A percentile compares a stretch with the other conserved stretches of the same genome.
phyloP scores from a whole-genome alignment of 2,329 filamentous ascomycete species.

The Helotiales sp. region DNA sequence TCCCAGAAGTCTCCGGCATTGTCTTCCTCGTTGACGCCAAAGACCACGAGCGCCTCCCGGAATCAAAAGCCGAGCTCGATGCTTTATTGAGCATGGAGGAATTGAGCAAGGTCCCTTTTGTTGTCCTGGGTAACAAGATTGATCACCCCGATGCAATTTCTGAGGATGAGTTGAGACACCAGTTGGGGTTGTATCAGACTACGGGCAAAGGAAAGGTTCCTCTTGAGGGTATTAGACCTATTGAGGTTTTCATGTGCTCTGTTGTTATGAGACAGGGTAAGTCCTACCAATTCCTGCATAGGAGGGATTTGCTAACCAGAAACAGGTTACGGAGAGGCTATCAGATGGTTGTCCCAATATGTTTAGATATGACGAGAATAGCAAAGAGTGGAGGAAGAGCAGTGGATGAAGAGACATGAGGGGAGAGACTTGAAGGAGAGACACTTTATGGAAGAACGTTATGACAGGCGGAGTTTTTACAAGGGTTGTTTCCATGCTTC shows the following conservation, averaged over 20 bases:
- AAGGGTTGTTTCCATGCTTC: conserved; percentile 32
- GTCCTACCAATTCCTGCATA: conserved; percentile 31
- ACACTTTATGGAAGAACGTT: conserved; percentile 27
- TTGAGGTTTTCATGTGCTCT: conserved; percentile 99
- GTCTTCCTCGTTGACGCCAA: conserved; percentile 98
- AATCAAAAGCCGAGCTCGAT: conserved; percentile 97
- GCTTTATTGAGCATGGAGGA: conserved; percentile 96
- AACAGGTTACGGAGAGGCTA: conserved; percentile 80
- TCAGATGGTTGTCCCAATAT: conserved; percentile 91
- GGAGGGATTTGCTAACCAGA: conserved; percentile 17
- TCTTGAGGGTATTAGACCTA: conserved; percentile 86
- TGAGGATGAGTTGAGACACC: conserved; percentile 91
- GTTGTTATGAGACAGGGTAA: conserved; percentile 94
- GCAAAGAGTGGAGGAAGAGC: neutral
- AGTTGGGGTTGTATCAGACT: conserved; percentile 92
- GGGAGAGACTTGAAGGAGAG: conserved; percentile 18
- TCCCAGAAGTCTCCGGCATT: conserved; percentile 93
- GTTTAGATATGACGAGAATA: conserved; percentile 55
- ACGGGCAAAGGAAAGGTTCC: conserved; percentile 95
- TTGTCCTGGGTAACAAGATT: conserved; percentile 98
- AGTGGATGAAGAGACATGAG: neutral
- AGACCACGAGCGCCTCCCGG: conserved; percentile 89
- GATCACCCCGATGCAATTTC: conserved; percentile 94
- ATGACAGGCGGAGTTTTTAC: conserved; percentile 36
- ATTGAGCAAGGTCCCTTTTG: conserved; percentile 90